Evolutionary conservation across 805 yeast genomes (phyloP).

Genomic region (Suhomyces xylopsoci): DNA sequence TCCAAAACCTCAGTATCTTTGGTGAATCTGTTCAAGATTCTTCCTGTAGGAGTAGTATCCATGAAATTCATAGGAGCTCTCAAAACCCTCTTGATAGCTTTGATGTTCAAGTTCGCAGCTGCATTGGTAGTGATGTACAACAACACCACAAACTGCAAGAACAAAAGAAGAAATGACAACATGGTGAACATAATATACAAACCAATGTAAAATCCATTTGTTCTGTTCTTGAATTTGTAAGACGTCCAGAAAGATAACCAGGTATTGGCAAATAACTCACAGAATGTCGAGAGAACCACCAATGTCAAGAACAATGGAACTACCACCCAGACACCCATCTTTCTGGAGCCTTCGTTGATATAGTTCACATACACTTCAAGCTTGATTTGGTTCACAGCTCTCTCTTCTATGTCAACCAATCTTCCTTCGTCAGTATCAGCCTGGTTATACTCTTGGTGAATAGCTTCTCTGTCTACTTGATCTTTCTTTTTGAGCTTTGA

Average conservation of each 20-base stretch:
- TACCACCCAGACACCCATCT: slow-evolving; percentile 17
- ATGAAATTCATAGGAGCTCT: slow-evolving; percentile 80
- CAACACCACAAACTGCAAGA: slow-evolving; percentile 42
- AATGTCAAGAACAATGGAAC: slow-evolving; percentile 19
- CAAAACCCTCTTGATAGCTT: slow-evolving; percentile 57
- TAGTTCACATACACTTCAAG: slow-evolving; percentile 31
- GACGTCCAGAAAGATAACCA: slow-evolving; percentile 86
- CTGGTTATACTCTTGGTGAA: slow-evolving; percentile 28
- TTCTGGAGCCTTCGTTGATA: slow-evolving; percentile 28
- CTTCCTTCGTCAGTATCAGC: slow-evolving; percentile 15
- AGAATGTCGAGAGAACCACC: slow-evolving; percentile 43
- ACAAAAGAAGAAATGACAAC: slow-evolving; percentile 43
- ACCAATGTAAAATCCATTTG: slow-evolving; percentile 67
- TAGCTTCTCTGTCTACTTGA: slow-evolving; percentile 30
- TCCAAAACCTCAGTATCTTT: slow-evolving; percentile 85
- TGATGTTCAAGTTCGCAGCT: slow-evolving; percentile 55
- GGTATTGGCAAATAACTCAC: slow-evolving; percentile 58
- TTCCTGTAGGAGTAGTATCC: slow-evolving; percentile 86
- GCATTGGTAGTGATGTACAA: slow-evolving; percentile 53
- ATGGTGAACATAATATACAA: slow-evolving; percentile 62
- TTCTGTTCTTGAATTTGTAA: slow-evolving; percentile 44
- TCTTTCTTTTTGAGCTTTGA: slow-evolving; percentile 5
- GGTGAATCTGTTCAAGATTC: slow-evolving; percentile 81
- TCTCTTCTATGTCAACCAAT: slow-evolving; percentile 15
- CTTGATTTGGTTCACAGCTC: slow-evolving; percentile 26